Base-by-base conservation (phyloP, 441 rosid species). In the Lepidium campestre region DNA sequence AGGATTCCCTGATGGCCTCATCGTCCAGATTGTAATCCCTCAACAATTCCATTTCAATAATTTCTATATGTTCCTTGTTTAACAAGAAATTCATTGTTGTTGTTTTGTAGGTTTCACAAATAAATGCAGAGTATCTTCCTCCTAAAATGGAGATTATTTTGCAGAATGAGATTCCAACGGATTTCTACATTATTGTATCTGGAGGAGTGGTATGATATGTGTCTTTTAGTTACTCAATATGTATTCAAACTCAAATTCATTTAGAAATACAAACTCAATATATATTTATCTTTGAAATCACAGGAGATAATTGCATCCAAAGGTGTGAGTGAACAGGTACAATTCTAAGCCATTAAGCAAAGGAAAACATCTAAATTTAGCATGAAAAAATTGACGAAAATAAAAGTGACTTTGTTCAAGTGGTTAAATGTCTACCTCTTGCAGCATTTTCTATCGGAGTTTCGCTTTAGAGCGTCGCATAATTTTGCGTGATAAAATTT, bases 91-190 rank as follows among this genome's bases (percentile, higher is more conserved):
- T 17, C 3, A 34, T 8, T 12, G 65, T 50, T 22, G 55, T 56
- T 45, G 23, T 65, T 6, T 35, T 63, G 39, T 83, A 89, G 97
- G 91, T 94, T 29, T 80, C 92, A 0, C 90, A 91, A 64, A 80
- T 91, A 83, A 85, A 81, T 68, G 99, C 95, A 65, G 97, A 90
- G 73, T 88, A 87, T 72, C 90, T 87, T 68, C 97, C 96, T 11
- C 97, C 97, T 0, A 90, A 86, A 71, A 83, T 91, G 52, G 99
- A 94, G 61, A 89, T 91, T 23, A 86, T 91, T 36, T 74, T 94
- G 61, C 96, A 91, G 34, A 94, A 94, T 71, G 97, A 91, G 76
- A 81, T 88, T 66, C 94, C 97, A 17, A 87, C 96, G 18, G 99
- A 94, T 69, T 87, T 94, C 81, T 94, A 89, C 83, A 75, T 91